Evolutionary conservation across 768 basidiomycete species (phyloP), one percentile per base, ranked within the genome.

Genomic region (Hygrocybe punicea): DNA sequence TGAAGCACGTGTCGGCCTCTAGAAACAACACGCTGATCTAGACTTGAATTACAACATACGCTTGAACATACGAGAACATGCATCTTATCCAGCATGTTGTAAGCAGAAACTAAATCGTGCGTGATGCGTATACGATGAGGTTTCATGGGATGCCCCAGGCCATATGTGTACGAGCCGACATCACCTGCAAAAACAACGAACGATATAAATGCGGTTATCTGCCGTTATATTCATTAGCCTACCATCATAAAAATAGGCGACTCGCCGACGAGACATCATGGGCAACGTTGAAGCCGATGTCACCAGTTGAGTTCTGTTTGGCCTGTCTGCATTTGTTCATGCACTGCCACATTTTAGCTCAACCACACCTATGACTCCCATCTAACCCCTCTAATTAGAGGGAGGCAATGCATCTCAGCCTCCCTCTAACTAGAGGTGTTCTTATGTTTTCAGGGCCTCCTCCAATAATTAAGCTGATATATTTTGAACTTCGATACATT

Each of bases 41-140:
- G 8, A 25, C 34, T 13, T 23, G 51, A 16, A 34, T 24, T 19
- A 14, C 11, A 51, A 2, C 6, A 25, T 40, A 6, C 48, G 42
- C 36, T 10, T 45, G 21, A 13, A 76, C 88, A 61, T 62, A 95
- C 94, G 61, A 97, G 73, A 57, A 96, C 81, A 64, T 96, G 87
- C 91, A 98, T 94, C 74, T 91, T 88, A 60, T 87, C 85, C n/a
- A 96, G 79, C 84, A 99, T 89, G 21, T 87, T 89, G 65, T 98
- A 99, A 33, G 92, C 88, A 13, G 86, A 81, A 33, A 98, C 85
- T 52, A 99, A 76, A 62, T 96, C 90, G 69, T 99, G 94, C 0
- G 95, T 90, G 71, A 99, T 88, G 52, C 89, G 83, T 76, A 98
- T 96, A 36, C 96, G 80, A 67, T 96, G 93, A 0, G 96, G 96